Evolutionary conservation across 306 rosid genomes (phyloP), one percentile per base, ranked within the genome.

Genomic region (Purshia tridentata): DNA sequence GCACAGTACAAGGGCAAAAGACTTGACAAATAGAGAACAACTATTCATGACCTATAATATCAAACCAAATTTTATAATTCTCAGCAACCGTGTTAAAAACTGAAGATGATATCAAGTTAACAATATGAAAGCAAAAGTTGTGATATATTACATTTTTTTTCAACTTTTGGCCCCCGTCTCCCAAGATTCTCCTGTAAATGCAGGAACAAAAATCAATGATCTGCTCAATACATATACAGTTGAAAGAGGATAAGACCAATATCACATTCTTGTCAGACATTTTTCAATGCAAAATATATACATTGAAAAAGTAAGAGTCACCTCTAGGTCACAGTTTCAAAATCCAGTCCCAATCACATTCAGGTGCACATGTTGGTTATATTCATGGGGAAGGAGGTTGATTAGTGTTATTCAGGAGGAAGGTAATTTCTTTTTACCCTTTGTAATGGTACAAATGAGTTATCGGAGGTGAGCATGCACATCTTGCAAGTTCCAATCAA

Each of bases 101-200:
- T 29, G 35, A 29, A 29, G 37, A 73, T 61, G 76, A 46, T 49
- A 14, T 51, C 41, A 16, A 65, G 18, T 20, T 23, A 61, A 62
- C 35, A 8, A 14, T 14, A 48, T 18, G 49, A 29, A 52, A 47
- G 48, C 60, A 80, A 63, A 79, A 62, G 54, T 54, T 35, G 60
- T 11, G 74, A 63, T 59, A 69, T 35, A 20, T 88, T 85, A 91
- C 98, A 70, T 82, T 86, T 88, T 48, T 35, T 88, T 72, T 74
- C 90, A 48, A 22, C 88, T 77, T 84, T 88, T 55, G 74, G 74
- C 22, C 73, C 76, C 29, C 85, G 84, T 53, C 77, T 83, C 37
- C 57, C 77, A 45, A 22, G 35, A 41, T 49, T 80, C 72, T 85
- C 89, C 98, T 94, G 91, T 78, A 81, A 83, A 77, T 65, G 64